Conservation (phyloP, 148 eudicot species). For the Drosera capensis region DNA sequence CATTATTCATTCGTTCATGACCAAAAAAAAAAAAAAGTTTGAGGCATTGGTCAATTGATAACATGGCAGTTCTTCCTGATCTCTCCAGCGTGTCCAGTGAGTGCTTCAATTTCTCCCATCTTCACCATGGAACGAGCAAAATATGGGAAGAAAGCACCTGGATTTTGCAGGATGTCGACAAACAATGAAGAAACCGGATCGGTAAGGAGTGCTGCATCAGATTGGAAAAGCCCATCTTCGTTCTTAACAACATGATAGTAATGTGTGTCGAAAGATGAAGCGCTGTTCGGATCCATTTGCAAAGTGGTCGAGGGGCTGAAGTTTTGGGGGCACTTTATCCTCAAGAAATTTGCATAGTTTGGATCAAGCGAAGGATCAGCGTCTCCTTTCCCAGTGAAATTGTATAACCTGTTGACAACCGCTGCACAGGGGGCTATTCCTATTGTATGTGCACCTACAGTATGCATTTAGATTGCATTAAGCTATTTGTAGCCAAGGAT, state of each 20-base stretch:
- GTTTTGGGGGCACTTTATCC: constrained; percentile 13
- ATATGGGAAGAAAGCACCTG: constrained; percentile 10
- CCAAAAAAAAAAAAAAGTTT: not conserved
- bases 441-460: constrained; percentile 51
- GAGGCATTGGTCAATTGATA: constrained; percentile 8
- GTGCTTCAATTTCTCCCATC: constrained; percentile 13
- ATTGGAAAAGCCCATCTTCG: constrained; percentile 30
- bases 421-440: constrained; percentile 31
- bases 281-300: constrained; percentile 42
- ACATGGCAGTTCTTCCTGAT: constrained; percentile 20
- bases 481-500: not conserved
- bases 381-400: constrained; percentile 43
- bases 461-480: not conserved
- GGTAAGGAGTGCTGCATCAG: constrained; percentile 43
- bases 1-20: too few relatives aligned
- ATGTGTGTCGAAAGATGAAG: constrained; percentile 14
- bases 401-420: constrained; percentile 29
- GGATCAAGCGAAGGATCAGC: constrained; percentile 33
- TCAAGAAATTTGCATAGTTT: constrained; percentile 21
- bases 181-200: constrained; percentile 1
- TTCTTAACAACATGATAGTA: constrained; percentile 17
- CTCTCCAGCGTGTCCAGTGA: constrained; percentile 12
- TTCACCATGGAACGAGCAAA: constrained; percentile 17
- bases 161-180: constrained; percentile 5
- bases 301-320: constrained; percentile 14